Evolutionary conservation across 202 grass and related monocot species (phyloP).

Genomic region (Setaria viridis): DNA sequence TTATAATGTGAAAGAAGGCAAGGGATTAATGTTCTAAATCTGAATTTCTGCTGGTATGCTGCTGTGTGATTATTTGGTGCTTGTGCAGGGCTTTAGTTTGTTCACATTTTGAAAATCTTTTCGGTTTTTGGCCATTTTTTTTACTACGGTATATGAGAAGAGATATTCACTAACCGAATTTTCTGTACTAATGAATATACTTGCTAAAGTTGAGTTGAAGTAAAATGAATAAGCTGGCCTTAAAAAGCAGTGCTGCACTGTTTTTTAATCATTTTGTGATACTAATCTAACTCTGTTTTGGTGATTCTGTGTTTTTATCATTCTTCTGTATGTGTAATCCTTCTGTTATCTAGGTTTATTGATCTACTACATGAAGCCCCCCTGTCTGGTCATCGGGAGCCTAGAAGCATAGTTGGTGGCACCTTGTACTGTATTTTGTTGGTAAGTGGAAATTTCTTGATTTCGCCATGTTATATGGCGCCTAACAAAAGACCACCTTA

Average conservation of each 20-base stretch:
- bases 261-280: slow-evolving; percentile 12
- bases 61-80: slow-evolving; percentile 14
- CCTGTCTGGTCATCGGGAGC: slow-evolving; percentile 80
- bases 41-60: slow-evolving; percentile 1
- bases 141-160: not conserved
- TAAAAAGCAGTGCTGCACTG: not conserved
- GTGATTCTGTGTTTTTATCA: not conserved
- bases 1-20: not conserved
- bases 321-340: slow-evolving; percentile 5
- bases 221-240: not conserved
- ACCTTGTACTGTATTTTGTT: slow-evolving; percentile 88
- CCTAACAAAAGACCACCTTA: not conserved
- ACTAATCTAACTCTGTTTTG: not conserved
- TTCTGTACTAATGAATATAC: not conserved
- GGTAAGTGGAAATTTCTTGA: slow-evolving; percentile 62
- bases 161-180: not conserved
- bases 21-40: slow-evolving; percentile 8
- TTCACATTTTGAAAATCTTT: not conserved
- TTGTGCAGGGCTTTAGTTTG: slow-evolving; percentile 7
- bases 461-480: not conserved
- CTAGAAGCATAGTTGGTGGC: slow-evolving; percentile 81
- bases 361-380: slow-evolving; percentile 87
- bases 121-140: not conserved
- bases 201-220: slow-evolving; percentile 9
- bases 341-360: slow-evolving; percentile 69